Evolutionary conservation across 805 yeast species (phyloP).

Genomic region (Starmera pachycereana): DNA sequence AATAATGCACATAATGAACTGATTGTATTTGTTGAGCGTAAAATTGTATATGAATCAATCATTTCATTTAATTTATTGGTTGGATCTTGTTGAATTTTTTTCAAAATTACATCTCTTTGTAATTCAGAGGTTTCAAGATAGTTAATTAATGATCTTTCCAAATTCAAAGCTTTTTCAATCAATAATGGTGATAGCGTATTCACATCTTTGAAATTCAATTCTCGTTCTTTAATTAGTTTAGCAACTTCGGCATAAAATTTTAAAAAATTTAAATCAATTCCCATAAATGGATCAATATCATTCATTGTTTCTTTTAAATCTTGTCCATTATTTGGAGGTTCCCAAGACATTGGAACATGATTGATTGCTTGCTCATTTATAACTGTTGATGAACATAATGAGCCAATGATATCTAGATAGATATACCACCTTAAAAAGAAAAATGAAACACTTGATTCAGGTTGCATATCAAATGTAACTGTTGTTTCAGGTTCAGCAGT

Average conservation of each 20-base stretch:
- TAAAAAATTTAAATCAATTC: conserved; percentile 54
- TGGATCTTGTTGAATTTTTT: conserved; percentile 1
- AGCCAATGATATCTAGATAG: conserved; percentile 54
- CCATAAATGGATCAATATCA: conserved; percentile 52
- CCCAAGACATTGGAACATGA: conserved; percentile 18
- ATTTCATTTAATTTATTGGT: too few species aligned
- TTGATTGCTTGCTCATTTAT: conserved; percentile 15
- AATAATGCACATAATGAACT: conserved; percentile 44
- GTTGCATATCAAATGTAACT: too few species aligned
- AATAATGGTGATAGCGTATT: conserved; percentile 2
- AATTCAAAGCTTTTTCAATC: conserved; percentile 27
- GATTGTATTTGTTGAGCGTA: conserved; percentile 40
- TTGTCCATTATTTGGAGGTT: conserved; percentile 6
- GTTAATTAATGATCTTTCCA: conserved; percentile 22
- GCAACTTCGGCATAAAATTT: conserved; percentile 46
- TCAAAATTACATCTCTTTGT: conserved; percentile 19
- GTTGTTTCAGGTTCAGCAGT: too few species aligned
- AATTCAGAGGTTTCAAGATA: conserved; percentile 14
- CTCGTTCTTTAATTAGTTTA: conserved; percentile 24
- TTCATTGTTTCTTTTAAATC: conserved; percentile 15
- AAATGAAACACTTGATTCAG: conserved; percentile 23
- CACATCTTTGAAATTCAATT: conserved; percentile 9
- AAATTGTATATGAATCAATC: conserved; percentile 14
- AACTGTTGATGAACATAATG: conserved; percentile 40
- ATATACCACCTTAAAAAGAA: conserved; percentile 63